Evolutionary conservation across 306 rosid genomes (phyloP), one percentile per base, ranked within the genome.

Genomic region (Cucurbita pepo): DNA sequence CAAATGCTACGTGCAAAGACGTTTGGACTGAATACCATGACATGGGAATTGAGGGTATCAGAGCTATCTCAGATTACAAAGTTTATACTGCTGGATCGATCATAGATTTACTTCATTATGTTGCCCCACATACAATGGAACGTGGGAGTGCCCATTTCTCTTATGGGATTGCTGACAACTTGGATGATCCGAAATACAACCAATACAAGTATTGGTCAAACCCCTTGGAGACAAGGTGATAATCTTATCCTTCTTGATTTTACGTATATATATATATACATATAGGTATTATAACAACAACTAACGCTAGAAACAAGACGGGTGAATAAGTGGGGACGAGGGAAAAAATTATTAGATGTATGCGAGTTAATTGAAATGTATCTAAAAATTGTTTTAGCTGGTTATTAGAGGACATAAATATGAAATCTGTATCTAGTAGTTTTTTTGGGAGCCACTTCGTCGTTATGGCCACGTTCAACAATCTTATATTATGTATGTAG

Each of bases 181-280:
- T 88, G 83, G 96, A 87, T 61, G 96, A 87, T 73, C 92, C 92
- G 37, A 81, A 85, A 75, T 88, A 87, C 67, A 75, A 73, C 48
- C 97, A 88, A 83, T 85, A 84, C 86, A 91, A 81, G 73, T 85
- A 87, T 75, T 91, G 97, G 97, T 91, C 95, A 43, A 91, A 91
- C 76, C 97, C 97, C 11, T 69, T 91, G 89, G 97, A 91, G 83
- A 82, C 90, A 18, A 91, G 88, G 97, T 91, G 61, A 88, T 89
- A 18, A 16, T 21, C 54, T 21, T 44, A 65, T 34, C 74, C 16
- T 30, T 69, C 59, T 69, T 15, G 59, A 50, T 25, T 34, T 8
- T 30, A 69, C 25, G 12, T 30, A 1, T 25, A 25, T 25, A 25
- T 25, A 25, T 30, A 30, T 30, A 30, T 30, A 30, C n/a, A 12